Base-by-base conservation (phyloP, 345 rosid species). In the Excoecaria cochinchinensis region DNA sequence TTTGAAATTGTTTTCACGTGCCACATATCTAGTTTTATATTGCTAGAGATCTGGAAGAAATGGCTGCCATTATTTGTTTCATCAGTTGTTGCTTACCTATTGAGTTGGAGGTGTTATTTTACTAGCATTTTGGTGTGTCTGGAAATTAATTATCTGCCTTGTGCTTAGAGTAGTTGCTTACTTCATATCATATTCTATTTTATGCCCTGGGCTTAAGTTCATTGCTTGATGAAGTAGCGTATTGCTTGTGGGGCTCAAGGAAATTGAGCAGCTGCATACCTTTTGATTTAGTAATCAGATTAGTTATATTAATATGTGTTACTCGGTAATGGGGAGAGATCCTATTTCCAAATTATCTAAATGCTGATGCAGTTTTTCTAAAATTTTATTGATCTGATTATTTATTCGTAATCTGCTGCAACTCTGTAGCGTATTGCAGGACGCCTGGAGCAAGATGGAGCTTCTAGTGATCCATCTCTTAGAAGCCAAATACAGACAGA, bases 351-450 rank as follows among this genome's bases (percentile, higher is more conserved):
- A 24, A 21, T 76, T 64, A 64, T 7, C 69, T 64, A 44, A 21
- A 21, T n/a, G 22, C 17, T 58, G 56, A 72, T 69, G 16, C 6
- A 21, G 64, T 63, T 60, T n/a, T 72, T 73, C 50, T 65, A 74
- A 59, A 62, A 52, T 11, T 13, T 39, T 66, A 76, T 62, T 67
- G 52, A 79, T 88, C 90, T 91, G 78, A 91, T 85, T 73, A 46
- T 71, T 76, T 82, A 73, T 78, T 80, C 82, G 77, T 81, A 78
- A 85, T 75, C 65, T 84, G 87, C 87, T 81, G 84, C 89, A 76
- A 91, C 79, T 79, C 81, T 86, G 89, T 87, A 95, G 99, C 91
- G 87, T 84, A 77, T 92, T 79, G 94, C 98, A 76, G 97, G 89
- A 16, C 86, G 91, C 59, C 69, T 95, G 87, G 98, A 93, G 72